Base-by-base conservation (phyloP, 1,284 basidiomycete genomes). In the Puccinia coronata region DNA sequence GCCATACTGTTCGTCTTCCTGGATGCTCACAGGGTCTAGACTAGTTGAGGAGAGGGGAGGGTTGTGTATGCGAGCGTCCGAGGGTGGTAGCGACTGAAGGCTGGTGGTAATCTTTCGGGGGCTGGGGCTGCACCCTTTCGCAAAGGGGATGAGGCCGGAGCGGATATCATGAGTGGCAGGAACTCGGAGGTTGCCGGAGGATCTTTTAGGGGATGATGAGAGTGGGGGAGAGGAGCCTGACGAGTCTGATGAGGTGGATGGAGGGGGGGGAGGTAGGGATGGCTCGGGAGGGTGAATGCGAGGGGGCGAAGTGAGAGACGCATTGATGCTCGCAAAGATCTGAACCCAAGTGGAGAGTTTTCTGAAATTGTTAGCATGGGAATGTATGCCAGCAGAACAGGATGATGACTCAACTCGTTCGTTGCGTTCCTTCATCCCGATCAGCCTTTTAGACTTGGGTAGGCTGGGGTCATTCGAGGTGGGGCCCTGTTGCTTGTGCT, bases 111-210 rank as follows among this genome's bases (percentile, higher is more conserved):
- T 53, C 65, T 78, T 78, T 20, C 76, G 28, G 23, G 76, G 76
- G 59, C 65, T 78, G 16, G 76, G 76, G 39, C 76, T 78, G 28
- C 18, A 78, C 2, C 63, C 76, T 57, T 78, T 49, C 20, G 76
- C 76, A 36, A 78, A 78, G 39, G 76, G 76, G 25, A 78, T 78
- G 34, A 78, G 65, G n/a, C 76, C 76, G 28, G 76, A 78, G 34
- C 51, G 65, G 43, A 16, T 41, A 39, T 34, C 18, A 39, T 55
- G 47, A 43, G 16, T 31, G 39, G 18, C 39, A 55, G 63, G 53
- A 49, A 67, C 61, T 43, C n/a, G 36, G 28, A 55, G 51, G 43
- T 69, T 69, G n/a, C 16, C 36, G 59, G 47, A 43, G 25, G 34
- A 36, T 70, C 28, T 57, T 65, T 51, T 31, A n/a, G n/a, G n/a